Conservation (phyloP, 2,329 filamentous ascomycete genomes). For the Colletotrichum chrysophilum region DNA sequence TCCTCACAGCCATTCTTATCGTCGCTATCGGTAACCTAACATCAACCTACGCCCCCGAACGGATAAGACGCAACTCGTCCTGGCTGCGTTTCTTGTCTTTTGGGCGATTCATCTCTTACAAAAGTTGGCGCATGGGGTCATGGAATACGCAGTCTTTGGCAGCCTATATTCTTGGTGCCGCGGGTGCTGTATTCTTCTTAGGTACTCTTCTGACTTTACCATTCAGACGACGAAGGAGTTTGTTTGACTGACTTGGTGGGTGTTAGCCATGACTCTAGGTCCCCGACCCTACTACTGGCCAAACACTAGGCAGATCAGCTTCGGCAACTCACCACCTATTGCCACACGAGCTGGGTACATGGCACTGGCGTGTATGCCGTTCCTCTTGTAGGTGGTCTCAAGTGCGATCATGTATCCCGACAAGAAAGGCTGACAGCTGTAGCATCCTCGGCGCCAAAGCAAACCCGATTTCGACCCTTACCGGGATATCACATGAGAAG, state of each 20-base stretch:
- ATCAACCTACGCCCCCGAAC: constrained; percentile 42
- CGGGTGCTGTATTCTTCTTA: constrained; percentile 51
- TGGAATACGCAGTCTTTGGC: constrained; percentile 52
- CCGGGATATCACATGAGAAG: constrained; percentile 61
- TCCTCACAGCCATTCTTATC: constrained; percentile 51
- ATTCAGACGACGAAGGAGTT: not conserved
- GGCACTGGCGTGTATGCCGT: constrained; percentile 55
- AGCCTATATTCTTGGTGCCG: constrained; percentile 40
- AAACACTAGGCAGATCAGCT: constrained; percentile 40
- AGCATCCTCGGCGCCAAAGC: constrained; percentile 57
- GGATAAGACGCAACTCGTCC: constrained; percentile 22
- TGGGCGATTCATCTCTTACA: constrained; percentile 26
- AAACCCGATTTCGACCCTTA: constrained; percentile 58
- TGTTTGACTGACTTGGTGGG: not conserved
- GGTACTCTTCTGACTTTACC: constrained; percentile 18
- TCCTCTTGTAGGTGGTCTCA: constrained; percentile 42
- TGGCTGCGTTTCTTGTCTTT: not conserved
- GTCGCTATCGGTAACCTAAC: constrained; percentile 46
- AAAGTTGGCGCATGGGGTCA: constrained; percentile 25
- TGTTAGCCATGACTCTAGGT: constrained; percentile 44
- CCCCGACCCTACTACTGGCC: constrained; percentile 64
- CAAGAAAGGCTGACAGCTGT: rapidly evolving
- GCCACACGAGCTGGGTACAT: constrained; percentile 59
- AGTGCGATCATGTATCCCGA: too few species aligned
- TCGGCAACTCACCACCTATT: constrained; percentile 57